Conservation (phyloP, 2,329 filamentous ascomycete species). For the Pseudodiploospora longispora region DNA sequence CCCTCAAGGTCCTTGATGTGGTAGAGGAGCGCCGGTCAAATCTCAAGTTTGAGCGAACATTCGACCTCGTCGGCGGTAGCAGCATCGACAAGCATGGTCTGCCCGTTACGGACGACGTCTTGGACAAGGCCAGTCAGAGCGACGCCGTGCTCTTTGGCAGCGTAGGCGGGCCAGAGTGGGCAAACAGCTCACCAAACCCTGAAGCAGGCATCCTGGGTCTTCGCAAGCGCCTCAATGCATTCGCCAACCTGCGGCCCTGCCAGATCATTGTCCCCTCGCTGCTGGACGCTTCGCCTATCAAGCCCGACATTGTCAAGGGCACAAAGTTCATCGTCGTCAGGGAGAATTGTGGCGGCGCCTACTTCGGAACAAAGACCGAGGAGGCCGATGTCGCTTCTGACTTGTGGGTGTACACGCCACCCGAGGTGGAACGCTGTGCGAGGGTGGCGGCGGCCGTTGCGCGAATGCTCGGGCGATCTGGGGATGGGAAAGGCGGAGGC, state of each 20-base stretch:
- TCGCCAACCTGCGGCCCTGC: constrained; percentile 43
- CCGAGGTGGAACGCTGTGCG: constrained; percentile 38
- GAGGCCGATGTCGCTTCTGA: constrained; percentile 35
- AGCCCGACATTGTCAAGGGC: constrained; percentile 33
- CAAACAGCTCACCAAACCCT: constrained; percentile 29
- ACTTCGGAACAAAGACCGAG: constrained; percentile 40
- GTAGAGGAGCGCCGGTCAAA: constrained; percentile 24
- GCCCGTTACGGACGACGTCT: constrained; percentile 34
- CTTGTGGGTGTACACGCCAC: constrained; percentile 36
- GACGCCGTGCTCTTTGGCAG: constrained; percentile 40
- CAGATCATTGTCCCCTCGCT: constrained; percentile 35
- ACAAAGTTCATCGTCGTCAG: constrained; percentile 41
- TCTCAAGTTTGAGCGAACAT: constrained; percentile 20
- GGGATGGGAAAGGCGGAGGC: constrained; percentile 16
- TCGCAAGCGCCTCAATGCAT: constrained; percentile 33
- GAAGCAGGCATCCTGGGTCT: constrained; percentile 36
- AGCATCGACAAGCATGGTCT: constrained; percentile 37
- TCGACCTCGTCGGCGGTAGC: constrained; percentile 24
- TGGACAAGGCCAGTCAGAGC: constrained; percentile 29
- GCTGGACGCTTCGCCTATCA: constrained; percentile 34
- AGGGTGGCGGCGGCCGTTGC: constrained; percentile 39
- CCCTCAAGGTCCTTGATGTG: constrained; percentile 37
- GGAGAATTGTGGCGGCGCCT: constrained; percentile 43
- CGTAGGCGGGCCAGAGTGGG: constrained; percentile 42
- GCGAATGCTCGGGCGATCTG: constrained; percentile 18